Conservation (phyloP, 2,329 filamentous ascomycete genomes). For the Penicillium glabrum region DNA sequence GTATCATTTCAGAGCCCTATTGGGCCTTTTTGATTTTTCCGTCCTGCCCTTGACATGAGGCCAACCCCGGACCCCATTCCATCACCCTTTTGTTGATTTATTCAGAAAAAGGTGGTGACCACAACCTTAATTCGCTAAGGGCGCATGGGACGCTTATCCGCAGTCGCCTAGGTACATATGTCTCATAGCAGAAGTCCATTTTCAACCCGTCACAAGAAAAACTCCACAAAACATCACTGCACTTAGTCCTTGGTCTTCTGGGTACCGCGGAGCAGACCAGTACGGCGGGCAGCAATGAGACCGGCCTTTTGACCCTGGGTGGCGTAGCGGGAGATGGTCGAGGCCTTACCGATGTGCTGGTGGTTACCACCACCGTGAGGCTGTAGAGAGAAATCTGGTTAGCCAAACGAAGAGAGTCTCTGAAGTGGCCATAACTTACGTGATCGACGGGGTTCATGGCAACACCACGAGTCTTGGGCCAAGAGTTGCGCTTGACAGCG, state of each 20-base stretch:
- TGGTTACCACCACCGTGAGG: slow-evolving; percentile 99
- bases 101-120: slow-evolving; percentile 36
- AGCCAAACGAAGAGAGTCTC: slow-evolving; percentile 10
- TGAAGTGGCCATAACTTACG: slow-evolving; percentile 46
- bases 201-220: slow-evolving; percentile 51
- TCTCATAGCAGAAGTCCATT: slow-evolving; percentile 43
- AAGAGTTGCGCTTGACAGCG: slow-evolving; percentile 99
- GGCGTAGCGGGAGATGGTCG: slow-evolving; percentile 97
- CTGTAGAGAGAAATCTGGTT: slow-evolving; percentile 30
- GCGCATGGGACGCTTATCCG: slow-evolving; percentile 38
- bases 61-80: slow-evolving; percentile 25
- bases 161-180: slow-evolving; percentile 44
- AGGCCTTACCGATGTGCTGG: slow-evolving; percentile 99
- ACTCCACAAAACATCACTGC: slow-evolving; percentile 58
- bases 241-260: slow-evolving; percentile 98
- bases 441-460: slow-evolving; percentile 99
- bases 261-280: slow-evolving; percentile 99
- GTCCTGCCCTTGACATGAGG: slow-evolving; percentile 26
- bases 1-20: slow-evolving; percentile 26
- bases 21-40: slow-evolving; percentile 27
- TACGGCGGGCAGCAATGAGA: slow-evolving; percentile 99
- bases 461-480: slow-evolving; percentile 99
- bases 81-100: slow-evolving; percentile 30
- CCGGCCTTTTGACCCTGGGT: slow-evolving; percentile 99
- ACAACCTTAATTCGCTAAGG: slow-evolving; percentile 43